Conservation (phyloP, 305 asterid genomes). For the Striga hermonthica region DNA sequence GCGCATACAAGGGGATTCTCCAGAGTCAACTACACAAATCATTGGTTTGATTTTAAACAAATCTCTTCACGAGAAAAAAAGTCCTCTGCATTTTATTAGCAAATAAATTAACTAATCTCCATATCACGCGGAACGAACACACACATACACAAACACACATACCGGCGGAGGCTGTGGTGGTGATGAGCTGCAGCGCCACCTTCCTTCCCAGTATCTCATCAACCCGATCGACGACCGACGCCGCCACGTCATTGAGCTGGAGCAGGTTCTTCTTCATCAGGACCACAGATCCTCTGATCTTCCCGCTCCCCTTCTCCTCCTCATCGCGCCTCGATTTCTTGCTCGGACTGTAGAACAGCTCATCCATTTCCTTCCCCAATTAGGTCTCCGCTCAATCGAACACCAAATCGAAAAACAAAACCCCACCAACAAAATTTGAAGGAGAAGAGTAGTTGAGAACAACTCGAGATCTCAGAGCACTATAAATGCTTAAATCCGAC, state of each 20-base stretch:
- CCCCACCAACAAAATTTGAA: no score
- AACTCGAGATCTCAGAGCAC: no score
- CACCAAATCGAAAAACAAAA: no score
- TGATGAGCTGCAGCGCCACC: constrained; percentile 48
- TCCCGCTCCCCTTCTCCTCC: not conserved
- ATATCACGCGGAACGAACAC: constrained; percentile 30
- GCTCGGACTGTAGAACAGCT: not conserved
- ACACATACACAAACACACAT: constrained; percentile 29
- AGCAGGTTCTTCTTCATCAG: constrained; percentile 47
- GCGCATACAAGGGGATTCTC: no score
- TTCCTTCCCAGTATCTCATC: constrained; percentile 45
- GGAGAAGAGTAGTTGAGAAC: no score
- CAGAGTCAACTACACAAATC: no score
- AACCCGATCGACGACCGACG: constrained; percentile 40
- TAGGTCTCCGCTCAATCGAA: no score
- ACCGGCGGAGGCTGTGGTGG: constrained; percentile 31
- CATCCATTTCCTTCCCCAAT: not conserved
- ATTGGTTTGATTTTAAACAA: no score
- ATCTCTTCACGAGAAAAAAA: no score
- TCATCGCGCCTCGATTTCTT: not conserved
- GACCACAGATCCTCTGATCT: constrained; percentile 36
- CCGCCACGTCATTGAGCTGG: constrained; percentile 33
- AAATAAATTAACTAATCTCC: not conserved
- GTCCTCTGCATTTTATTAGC: no score
- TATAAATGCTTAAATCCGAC: no score